phyloP scores from a whole-genome alignment of 1,284 basidiomycete genomes.

The Heterobasidion irregulare region DNA sequence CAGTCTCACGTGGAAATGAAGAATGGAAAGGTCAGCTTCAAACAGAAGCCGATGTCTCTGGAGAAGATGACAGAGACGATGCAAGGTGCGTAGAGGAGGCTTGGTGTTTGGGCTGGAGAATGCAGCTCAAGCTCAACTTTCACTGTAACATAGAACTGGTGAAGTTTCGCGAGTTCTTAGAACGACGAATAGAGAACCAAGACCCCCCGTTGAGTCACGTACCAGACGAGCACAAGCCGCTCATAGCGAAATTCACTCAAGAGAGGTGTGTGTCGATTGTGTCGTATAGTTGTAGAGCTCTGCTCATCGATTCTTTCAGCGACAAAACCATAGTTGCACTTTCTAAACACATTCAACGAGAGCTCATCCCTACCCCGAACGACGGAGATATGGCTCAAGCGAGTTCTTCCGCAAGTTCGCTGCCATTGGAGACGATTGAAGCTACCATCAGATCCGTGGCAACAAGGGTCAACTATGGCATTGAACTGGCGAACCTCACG shows the following conservation, averaged over 20 bases:
- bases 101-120: background rate
- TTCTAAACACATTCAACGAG: constrained; percentile 55
- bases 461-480: constrained; percentile 66
- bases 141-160: constrained; percentile 48
- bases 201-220: constrained; percentile 43
- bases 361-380: constrained; percentile 48
- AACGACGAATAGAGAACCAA: constrained; percentile 36
- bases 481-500: constrained; percentile 40
- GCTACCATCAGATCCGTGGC: constrained; percentile 51
- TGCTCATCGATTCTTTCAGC: constrained; percentile 25
- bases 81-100: constrained; percentile 42
- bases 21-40: constrained; percentile 71
- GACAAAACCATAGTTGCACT: constrained; percentile 59
- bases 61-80: constrained; percentile 77
- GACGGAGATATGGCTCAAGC: constrained; percentile 37
- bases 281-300: background rate
- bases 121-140: background rate
- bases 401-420: constrained; percentile 16
- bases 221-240: constrained; percentile 59
- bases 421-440: constrained; percentile 49
- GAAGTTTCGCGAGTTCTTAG: constrained; percentile 62
- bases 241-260: constrained; percentile 74
- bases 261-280: constrained; percentile 51
- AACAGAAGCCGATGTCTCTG: constrained; percentile 69
- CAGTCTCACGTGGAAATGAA: constrained; percentile 49